Base-by-base conservation (phyloP, 1,284 basidiomycete genomes). In the Somion occarium region DNA sequence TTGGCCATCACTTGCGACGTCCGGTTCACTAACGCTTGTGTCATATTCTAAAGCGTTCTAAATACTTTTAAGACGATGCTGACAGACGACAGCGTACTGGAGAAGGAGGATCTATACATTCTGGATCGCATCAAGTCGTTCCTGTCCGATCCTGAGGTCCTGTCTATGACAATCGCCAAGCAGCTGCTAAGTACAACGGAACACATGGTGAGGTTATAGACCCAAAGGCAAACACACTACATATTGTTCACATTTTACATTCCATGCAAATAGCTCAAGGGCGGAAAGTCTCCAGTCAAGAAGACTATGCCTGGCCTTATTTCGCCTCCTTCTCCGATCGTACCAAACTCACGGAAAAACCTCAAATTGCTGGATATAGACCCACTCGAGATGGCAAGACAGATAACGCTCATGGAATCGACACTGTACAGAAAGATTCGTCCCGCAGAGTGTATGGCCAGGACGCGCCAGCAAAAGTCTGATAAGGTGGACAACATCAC, bases 371-470 rank as follows among this genome's bases (percentile, higher is more conserved):
- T 86, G 15, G 93, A 96, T 56, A 82, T 97, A 44, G 93, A 99
- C 60, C 77, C 95, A 1, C 68, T 96, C 25, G 97, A 99, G 69
- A 68, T 99, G 19, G 96, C 95, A 0, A 80, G 97, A 38, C 97
- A 99, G 66, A 72, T 99, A 49, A 98, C 97, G 1, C 82, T 98
- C 51, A 80, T 97, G 73, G 97, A 99, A 68, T 89, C 87, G 57
- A 78, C 82, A 38, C 71, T 97, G 45, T 99, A 96, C 70, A 83
- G 86, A 65, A 86, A 83, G 64, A 95, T 99, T 59, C 83, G 85
- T 39, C 88, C 93, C 0, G 88, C 90, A 69, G 96, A 99, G 67
- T 93, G 95, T 70, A 73, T 99, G 12, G 83, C 84, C 59, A 83
- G 91, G 23, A 85, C 88, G 23, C 74, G 88, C 43, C 88, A 90